Evolutionary conservation across 2,329 filamentous ascomycete genomes (phyloP).

Genomic region (Aspergillus sp.): DNA sequence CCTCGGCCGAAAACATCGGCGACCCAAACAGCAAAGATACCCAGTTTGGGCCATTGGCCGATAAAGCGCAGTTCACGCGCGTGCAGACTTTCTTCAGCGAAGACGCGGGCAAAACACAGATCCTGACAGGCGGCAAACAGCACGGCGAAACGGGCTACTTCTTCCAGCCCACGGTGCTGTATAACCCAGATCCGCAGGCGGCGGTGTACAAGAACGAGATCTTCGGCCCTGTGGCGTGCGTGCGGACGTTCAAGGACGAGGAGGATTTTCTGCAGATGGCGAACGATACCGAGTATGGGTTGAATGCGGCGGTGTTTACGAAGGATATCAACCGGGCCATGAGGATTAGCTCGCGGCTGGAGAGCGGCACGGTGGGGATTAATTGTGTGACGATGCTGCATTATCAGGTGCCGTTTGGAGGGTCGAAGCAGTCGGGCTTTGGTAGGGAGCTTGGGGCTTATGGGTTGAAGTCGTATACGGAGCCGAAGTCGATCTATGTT

Average conservation of each 20-base stretch:
- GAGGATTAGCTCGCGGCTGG: conserved; percentile 6
- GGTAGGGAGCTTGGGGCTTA: conserved; percentile 5
- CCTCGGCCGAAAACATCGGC: background rate
- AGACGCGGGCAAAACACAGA: background rate
- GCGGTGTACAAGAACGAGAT: conserved; percentile 7
- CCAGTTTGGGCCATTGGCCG: conserved; percentile 2
- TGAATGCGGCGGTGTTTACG: conserved; percentile 15
- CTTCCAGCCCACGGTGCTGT: conserved; percentile 5
- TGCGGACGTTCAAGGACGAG: conserved; percentile 12
- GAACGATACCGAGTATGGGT: conserved; percentile 11
- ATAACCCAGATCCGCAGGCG: background rate
- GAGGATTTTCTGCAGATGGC: conserved; percentile 12
- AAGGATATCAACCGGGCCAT: conserved; percentile 12
- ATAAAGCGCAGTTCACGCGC: conserved; percentile 1
- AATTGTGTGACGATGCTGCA: conserved; percentile 9
- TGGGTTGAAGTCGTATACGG: conserved; percentile 8
- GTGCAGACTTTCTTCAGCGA: background rate
- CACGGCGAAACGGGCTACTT: conserved; percentile 6
- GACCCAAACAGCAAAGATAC: conserved; percentile 2
- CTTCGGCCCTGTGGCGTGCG: conserved; percentile 9
- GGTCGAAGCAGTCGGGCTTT: conserved; percentile 10
- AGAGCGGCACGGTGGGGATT: conserved; percentile 12
- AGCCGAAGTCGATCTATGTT: conserved; percentile 9
- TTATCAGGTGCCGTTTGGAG: conserved; percentile 9
- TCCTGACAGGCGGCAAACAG: conserved; percentile 1